These are phyloP conservation scores for Pseudoperonospora humuli DNA, from an alignment of 352 stramenopile genomes.

Conservation along the genomic window DNA sequence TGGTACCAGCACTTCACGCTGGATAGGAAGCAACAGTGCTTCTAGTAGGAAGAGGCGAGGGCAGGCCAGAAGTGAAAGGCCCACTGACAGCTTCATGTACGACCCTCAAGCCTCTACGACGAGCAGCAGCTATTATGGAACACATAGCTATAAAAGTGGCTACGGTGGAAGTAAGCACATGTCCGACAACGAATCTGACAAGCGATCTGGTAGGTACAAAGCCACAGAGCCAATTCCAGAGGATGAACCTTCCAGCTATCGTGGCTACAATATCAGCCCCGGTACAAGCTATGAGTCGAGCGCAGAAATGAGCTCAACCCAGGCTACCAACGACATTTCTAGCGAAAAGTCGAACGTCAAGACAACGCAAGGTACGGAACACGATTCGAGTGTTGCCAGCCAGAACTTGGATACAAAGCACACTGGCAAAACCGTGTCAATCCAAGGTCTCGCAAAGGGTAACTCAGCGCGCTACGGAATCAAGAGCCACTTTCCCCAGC, in stretches of 20 bases:
- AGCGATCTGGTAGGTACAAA: slow-evolving; percentile 33
- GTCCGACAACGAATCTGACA: slow-evolving; percentile 29
- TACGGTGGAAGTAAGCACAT: slow-evolving; percentile 21
- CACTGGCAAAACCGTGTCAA: slow-evolving; percentile 31
- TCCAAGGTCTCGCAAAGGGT: slow-evolving; percentile 28
- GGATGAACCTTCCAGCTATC: slow-evolving; percentile 15
- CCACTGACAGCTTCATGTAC: slow-evolving; percentile 18
- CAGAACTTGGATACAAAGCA: slow-evolving; percentile 11
- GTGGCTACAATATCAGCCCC: slow-evolving; percentile 9
- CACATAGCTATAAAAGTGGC: slow-evolving; percentile 22
- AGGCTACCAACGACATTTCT: slow-evolving; percentile 5
- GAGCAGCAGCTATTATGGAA: slow-evolving; percentile 29
- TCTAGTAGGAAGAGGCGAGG: slow-evolving; percentile 17
- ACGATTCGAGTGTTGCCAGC: slow-evolving; percentile 7
- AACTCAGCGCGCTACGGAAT: slow-evolving; percentile 22
- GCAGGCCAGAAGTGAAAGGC: slow-evolving; percentile 18
- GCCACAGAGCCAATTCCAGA: slow-evolving; percentile 25
- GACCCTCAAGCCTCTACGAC: slow-evolving; percentile 18
- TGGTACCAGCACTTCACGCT: slow-evolving; percentile 28
- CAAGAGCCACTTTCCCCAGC: slow-evolving; percentile 22
- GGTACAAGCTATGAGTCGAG: slow-evolving; percentile 7
- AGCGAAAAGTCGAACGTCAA: neutral
- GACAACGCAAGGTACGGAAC: slow-evolving; percentile 10
- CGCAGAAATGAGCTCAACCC: slow-evolving; percentile 5
- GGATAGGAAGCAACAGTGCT: slow-evolving; percentile 21